A percentile compares a stretch with the other conserved stretches of the same genome.
phyloP scores from a whole-genome alignment of 805 yeast genomes.

The Nakazawaea ishiwadae region DNA sequence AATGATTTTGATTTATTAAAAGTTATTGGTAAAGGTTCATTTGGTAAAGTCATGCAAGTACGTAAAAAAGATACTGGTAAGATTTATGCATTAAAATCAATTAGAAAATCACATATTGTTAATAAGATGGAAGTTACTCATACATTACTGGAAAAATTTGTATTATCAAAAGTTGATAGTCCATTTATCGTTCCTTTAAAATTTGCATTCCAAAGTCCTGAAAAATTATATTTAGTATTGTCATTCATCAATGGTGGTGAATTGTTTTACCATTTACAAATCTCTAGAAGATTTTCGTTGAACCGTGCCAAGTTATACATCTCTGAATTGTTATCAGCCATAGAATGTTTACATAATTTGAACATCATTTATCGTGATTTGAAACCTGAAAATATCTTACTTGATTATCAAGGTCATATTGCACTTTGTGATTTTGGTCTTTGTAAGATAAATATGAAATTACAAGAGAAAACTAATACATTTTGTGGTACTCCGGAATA shows the following conservation, averaged over 20 bases:
- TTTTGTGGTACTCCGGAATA: conserved; percentile 99
- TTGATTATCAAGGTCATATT: conserved; percentile 96
- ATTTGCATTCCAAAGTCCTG: conserved; percentile 96
- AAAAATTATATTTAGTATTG: conserved; percentile 82
- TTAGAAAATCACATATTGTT: conserved; percentile 91
- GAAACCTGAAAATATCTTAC: conserved; percentile 91
- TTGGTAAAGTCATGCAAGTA: conserved; percentile 99
- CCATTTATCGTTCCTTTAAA: conserved; percentile 96
- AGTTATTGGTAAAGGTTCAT: conserved; percentile 96
- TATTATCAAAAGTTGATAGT: conserved; percentile 84
- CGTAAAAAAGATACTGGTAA: conserved; percentile 93
- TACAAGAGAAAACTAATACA: conserved; percentile 80
- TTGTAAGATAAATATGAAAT: conserved; percentile 91
- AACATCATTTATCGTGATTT: conserved; percentile 93
- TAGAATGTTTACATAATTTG: conserved; percentile 85
- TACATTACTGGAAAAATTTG: conserved; percentile 94
- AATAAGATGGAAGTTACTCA: conserved; percentile 93
- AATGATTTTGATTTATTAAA: conserved; percentile 91
- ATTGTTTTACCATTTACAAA: conserved; percentile 88
- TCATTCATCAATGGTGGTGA: conserved; percentile 98
- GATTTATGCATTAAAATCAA: conserved; percentile 89
- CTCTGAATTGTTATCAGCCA: conserved; percentile 89
- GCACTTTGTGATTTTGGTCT: conserved; percentile 97
- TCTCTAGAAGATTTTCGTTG: conserved; percentile 82
- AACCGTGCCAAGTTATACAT: conserved; percentile 90